phyloP scores from a whole-genome alignment of 2,329 filamentous ascomycete genomes.

The Pezicula carpinea region DNA sequence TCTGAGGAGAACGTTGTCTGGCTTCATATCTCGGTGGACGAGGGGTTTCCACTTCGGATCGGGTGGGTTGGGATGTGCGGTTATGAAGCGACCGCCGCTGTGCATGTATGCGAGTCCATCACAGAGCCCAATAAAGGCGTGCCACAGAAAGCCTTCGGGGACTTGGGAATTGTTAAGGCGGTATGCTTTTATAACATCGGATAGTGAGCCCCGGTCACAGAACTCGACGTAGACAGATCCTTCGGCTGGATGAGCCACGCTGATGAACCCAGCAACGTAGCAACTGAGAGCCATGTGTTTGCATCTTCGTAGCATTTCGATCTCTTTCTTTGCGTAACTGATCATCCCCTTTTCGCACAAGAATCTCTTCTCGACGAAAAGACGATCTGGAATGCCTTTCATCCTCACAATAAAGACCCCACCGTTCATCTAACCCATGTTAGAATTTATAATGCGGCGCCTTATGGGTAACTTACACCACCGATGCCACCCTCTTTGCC shows the following conservation, averaged over 20 bases:
- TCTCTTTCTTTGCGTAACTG: slow-evolving; percentile 11
- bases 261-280: slow-evolving; percentile 19
- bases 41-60: slow-evolving; percentile 18
- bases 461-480: slow-evolving; percentile 2
- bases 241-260: neutral
- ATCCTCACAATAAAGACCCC: slow-evolving; percentile 21
- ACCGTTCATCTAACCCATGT: slow-evolving; percentile 17
- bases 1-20: slow-evolving; percentile 24
- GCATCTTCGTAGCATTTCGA: slow-evolving; percentile 17
- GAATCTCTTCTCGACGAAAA: slow-evolving; percentile 18
- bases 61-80: slow-evolving; percentile 4
- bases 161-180: slow-evolving; percentile 3
- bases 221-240: slow-evolving; percentile 25
- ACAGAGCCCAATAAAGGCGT: slow-evolving; percentile 20
- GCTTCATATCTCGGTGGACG: slow-evolving; percentile 26
- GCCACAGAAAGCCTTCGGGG: slow-evolving; percentile 25
- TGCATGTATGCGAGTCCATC: slow-evolving; percentile 24
- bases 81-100: slow-evolving; percentile 10
- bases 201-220: slow-evolving; percentile 23
- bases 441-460: neutral
- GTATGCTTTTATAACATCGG: slow-evolving; percentile 17
- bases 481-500: slow-evolving; percentile 16
- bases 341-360: neutral
- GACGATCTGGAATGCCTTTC: slow-evolving; percentile 5
- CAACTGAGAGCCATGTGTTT: slow-evolving; percentile 17